Evolutionary conservation across 768 basidiomycete genomes (phyloP).

Genomic region (Podaxis pistillaris): DNA sequence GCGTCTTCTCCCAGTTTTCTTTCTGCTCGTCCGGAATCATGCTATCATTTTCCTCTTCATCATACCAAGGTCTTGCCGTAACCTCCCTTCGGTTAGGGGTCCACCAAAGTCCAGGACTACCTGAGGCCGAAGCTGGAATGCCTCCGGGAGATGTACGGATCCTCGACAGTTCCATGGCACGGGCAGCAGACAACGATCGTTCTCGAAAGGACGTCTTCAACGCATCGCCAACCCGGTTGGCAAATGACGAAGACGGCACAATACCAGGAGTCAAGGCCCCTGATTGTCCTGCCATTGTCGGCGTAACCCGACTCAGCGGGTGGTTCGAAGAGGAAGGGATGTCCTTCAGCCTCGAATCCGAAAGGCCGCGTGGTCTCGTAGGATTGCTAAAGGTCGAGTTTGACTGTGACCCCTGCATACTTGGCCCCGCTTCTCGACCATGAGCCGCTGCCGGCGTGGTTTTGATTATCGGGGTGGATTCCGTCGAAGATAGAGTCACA

Average conservation of each 20-base stretch:
- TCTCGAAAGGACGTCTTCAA: constrained; percentile 21
- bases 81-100: constrained; percentile 17
- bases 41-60: constrained; percentile 29
- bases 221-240: constrained; percentile 5
- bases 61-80: constrained; percentile 28
- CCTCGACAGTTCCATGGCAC: constrained; percentile 9
- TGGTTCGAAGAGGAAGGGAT: constrained; percentile 3
- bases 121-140: constrained; percentile 12
- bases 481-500: not conserved
- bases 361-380: constrained; percentile 5
- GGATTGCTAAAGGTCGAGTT: not conserved
- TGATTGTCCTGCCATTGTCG: not conserved
- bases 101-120: constrained; percentile 9
- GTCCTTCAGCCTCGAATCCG: constrained; percentile 5
- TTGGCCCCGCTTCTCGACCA: not conserved
- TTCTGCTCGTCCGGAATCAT: constrained; percentile 38
- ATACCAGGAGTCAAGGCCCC: not conserved
- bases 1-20: constrained; percentile 35
- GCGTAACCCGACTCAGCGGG: constrained; percentile 3
- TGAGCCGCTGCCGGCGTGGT: not conserved
- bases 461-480: not conserved
- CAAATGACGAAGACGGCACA: constrained; percentile 1
- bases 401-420: constrained; percentile 7
- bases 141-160: constrained; percentile 8
- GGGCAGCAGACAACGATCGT: constrained; percentile 23